Evolutionary conservation across 2,329 filamentous ascomycete species (phyloP), one percentile per base, ranked within the genome.

Genomic region (Aspergillus terreus): DNA sequence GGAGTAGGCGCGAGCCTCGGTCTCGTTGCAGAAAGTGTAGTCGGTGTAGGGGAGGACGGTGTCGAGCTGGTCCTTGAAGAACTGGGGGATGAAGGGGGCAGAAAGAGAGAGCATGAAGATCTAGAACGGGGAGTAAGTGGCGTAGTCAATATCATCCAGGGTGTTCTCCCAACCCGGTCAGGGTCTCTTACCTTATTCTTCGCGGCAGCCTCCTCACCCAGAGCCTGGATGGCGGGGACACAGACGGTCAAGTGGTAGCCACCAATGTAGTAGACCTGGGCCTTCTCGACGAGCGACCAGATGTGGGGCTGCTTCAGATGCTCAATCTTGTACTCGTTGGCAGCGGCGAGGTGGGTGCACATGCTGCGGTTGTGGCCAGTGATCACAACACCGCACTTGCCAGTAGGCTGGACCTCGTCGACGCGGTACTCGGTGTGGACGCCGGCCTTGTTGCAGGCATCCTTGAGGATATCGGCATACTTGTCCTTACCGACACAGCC

Each of bases 231-330:
- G 60, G 94, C 92, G 19, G 88, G 85, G 42, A 92, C 90, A 76
- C 87, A 96, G 68, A 99, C 94, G 40, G 94, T 99, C 79, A 99
- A 83, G 80, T 99, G 94, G 80, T 91, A 99, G 43, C 94, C 94
- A 67, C 94, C 94, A 56, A 99, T 85, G 69, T 96, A 99, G 81
- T 86, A 96, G 65, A 88, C 81, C 69, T 92, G 83, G 51, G 92
- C 92, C 64, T 87, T 85, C 83, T 97, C 84, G 54, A 94, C 94
- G 47, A 96, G 81, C 61, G 84, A 82, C 94, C 94, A 99, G 75
- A 97, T 87, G 75, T 92, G 84, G 49, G 90, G 87, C 71, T 85
- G 83, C 83, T 95, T 90, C 72, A 99, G 78, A 74, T 99, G 94
- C 58, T 94, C 90, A 47, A 96, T 72, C 76, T 92, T 92, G 79